Base-by-base conservation (phyloP, 208 protist species). In the Acanthamoeba divionensis region DNA sequence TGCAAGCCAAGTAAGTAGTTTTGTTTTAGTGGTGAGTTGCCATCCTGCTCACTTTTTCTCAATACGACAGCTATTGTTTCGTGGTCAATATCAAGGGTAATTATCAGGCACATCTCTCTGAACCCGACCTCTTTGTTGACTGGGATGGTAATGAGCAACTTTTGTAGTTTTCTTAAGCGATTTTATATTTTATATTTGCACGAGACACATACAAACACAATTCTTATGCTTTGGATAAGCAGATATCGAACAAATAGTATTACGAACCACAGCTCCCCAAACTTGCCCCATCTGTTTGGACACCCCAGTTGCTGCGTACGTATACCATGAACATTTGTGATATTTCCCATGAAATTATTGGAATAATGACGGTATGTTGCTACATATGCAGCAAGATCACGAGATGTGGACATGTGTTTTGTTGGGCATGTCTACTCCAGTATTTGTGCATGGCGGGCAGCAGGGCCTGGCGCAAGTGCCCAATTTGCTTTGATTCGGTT, bases 401-500 rank as follows among this genome's bases (percentile, higher is more conserved):
- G 36, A 57, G 48, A 24, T 85, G 75, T 21, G 75, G 75, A 3
- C 75, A 85, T 38, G 66, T 85, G 13, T 85, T 52, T 55, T 85
- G 75, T 44, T 85, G 75, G 75, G 48, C 52, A 21, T 85, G 75
- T 41, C 44, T 85, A 31, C 38, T 36, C 29, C 75, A 41, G 0
- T 85, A 85, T 24, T 55, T 85, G 7, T 29, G 50, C 31, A 66
- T 85, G 75, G 69, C 69, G 18, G 52, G 52, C 45, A 65, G 29
- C 38, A 60, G 66, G 75, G 54, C 52, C 12, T 85, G 75, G 75
- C 75, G 75, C 0, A 85, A 85, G 54, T 85, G 75, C 10, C 75
- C 75, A 29, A 85, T 85, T 12, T 85, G 75, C 75, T 85, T 85
- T 21, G 75, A 85, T 31, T 85, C 54, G 52, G 54, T 85, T n/a